Percentiles rank a stretch among this genome's conserved stretches.
These are phyloP conservation scores for Melocanna baccifera DNA, from an alignment of 176 grass and related monocot species.

Conservation along the genomic window DNA sequence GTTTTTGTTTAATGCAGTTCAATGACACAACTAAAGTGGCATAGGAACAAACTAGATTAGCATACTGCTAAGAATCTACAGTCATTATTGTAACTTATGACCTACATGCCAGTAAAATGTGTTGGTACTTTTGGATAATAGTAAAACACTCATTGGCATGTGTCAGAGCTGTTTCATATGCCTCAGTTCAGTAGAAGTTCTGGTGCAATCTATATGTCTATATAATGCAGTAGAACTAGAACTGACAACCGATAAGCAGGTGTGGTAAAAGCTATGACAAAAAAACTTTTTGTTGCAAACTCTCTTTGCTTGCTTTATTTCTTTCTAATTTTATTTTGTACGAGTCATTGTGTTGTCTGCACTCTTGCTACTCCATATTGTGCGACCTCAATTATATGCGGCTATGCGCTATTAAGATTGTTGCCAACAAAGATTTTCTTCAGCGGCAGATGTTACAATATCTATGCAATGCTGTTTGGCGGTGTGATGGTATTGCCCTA, in stretches of 20 bases:
- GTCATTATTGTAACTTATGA: neutral
- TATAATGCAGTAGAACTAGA: neutral
- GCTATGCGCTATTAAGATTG: neutral
- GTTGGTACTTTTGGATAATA: neutral
- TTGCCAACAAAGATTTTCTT: conserved; percentile 1
- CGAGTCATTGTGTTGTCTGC: neutral
- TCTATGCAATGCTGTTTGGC: neutral
- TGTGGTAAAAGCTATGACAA: neutral
- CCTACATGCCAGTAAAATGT: neutral
- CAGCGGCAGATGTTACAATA: neutral
- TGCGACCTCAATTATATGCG: neutral
- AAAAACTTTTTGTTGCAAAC: neutral
- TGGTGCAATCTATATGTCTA: neutral
- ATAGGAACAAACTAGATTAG: neutral
- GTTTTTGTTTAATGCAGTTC: neutral
- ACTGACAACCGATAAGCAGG: neutral
- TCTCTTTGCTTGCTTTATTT: neutral
- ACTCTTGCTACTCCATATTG: neutral
- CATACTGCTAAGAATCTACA: neutral
- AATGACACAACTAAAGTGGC: neutral
- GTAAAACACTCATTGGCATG: neutral
- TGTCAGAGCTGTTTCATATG: neutral
- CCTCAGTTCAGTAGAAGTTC: neutral
- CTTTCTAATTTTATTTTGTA: neutral
- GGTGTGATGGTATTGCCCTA: neutral